Evolutionary conservation across 257 asterid genomes (phyloP), one percentile per base, ranked within the genome.

Genomic region (Capsicum baccatum): DNA sequence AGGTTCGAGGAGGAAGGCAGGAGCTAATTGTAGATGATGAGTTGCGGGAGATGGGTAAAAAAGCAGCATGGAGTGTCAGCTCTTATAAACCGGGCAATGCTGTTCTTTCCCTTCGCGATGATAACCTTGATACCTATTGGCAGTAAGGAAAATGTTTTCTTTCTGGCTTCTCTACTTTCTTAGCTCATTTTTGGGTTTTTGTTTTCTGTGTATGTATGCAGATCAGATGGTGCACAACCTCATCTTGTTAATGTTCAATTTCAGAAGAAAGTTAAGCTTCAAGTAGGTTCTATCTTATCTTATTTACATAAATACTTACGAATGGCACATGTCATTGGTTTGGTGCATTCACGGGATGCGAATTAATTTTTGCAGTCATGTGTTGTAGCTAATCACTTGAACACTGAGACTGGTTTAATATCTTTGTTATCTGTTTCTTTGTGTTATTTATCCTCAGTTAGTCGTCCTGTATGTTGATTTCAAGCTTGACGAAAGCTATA

Each of bases 161-260:
- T 26, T 26, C 33, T 26, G 33, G 33, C 33, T 26, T 26, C 33
- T 26, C 33, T 26, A 26, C 33, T 26, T 26, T 1, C 33, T 26
- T 26, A 26, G 33, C 33, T 26, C 33, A 66, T 60, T 21, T 35
- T 2, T 3, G 33, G 33, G 33, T 54, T 48, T 39, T 3, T 55
- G 63, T 17, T 1, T 37, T 39, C 5, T 39, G 44, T 39, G 6
- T 39, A 4, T 44, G 6, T 79, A 50, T 60, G 76, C 76, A 96
- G 98, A 90, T 96, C 99, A 16, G 98, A 95, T 90, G 98, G 99
- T 67, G 97, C 97, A 52, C 99, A 97, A 84, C 99, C 99, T 60
- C 98, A 97, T 89, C 88, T 94, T 15, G 97, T 96, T 63, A 96
- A 96, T 87, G 94, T 94, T 66, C 99, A 96, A 84, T 96, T 96